Evolutionary conservation across 2,329 filamentous ascomycete species (phyloP), one percentile per base, ranked within the genome.

Genomic region (Bipolaris cookei): DNA sequence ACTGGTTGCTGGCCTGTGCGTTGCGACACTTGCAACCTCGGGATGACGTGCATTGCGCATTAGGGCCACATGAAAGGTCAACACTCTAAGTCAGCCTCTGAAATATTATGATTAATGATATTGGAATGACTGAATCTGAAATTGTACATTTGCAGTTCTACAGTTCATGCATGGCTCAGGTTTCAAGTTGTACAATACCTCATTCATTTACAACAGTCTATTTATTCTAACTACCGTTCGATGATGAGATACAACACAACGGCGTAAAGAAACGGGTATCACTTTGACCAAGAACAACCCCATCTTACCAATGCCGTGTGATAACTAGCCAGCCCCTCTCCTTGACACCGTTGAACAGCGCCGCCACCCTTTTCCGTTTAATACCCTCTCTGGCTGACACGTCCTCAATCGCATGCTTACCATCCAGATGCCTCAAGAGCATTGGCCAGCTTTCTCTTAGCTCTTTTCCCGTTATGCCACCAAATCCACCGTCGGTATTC

Each of bases 351-450:
- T 72, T 78, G 30, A 86, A 75, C 56, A 85, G 66, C 61, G 79
- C 76, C 77, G 80, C 80, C 3, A 86, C 82, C 39, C 79, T 74
- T 78, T 94, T 96, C 54, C 92, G 83, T 80, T 95, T 96, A 79
- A 96, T 84, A 5, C 90, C 90, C 77, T 97, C 92, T 54, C 89
- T 84, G n/a, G 95, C 80, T 1, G 90, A 86, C 63, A 99, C 90
- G 66, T 93, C 88, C 78, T 99, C 95, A 58, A 98, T 81, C 2
- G 93, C 89, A 70, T 90, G 88, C 54, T 84, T 85, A 1, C 95
- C 95, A 74, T 98, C 93, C 67, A 98, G 91, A 76, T 97, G 95
- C 75, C 90, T 91, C 68, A 88, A 84, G 66, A 97, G 87, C 42
- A 84, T 80, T 2, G 86, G 85, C 90, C 92, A 96, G 45, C 85